These are phyloP conservation scores for Serendipita vermifera DNA, from an alignment of 768 basidiomycete species.

Conservation along the genomic window DNA sequence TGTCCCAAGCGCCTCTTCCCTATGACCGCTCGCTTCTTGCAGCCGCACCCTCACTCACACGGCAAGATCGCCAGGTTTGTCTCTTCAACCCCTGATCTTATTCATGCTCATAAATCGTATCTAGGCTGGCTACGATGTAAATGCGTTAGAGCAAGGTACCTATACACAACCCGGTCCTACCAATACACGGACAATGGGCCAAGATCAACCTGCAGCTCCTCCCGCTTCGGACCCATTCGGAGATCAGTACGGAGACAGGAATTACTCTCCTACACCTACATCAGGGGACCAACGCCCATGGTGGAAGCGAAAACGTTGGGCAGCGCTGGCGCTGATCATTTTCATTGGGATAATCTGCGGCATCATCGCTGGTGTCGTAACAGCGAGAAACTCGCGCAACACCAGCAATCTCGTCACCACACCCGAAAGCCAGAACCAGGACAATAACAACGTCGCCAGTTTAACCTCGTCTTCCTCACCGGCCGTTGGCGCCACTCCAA, in stretches of 20 bases:
- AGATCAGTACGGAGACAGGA: not conserved
- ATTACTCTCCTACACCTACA: not conserved
- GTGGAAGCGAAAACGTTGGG: conserved; percentile 6
- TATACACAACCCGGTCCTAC: not conserved
- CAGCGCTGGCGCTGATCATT: not conserved
- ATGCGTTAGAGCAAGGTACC: not conserved
- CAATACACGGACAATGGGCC: not conserved
- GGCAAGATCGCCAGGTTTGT: conserved; percentile 3
- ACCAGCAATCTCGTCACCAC: too few species aligned
- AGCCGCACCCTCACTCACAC: not conserved
- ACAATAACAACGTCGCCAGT: too few species aligned
- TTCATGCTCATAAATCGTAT: not conserved
- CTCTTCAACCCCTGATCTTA: not conserved
- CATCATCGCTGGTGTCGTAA: not conserved
- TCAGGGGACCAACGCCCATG: not conserved
- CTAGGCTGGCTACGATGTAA: conserved; percentile 8
- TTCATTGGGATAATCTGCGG: conserved; percentile 3
- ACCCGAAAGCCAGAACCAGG: too few species aligned
- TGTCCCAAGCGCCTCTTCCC: not conserved
- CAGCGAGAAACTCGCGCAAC: not conserved
- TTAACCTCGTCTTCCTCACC: too few species aligned
- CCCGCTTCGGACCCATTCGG: not conserved
- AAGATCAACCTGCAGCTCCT: not conserved
- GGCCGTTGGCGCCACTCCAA: too few species aligned
- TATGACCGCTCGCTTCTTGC: not conserved